Base-by-base conservation (phyloP, 2,329 filamentous ascomycete genomes). In the Monosporascus sp. region DNA sequence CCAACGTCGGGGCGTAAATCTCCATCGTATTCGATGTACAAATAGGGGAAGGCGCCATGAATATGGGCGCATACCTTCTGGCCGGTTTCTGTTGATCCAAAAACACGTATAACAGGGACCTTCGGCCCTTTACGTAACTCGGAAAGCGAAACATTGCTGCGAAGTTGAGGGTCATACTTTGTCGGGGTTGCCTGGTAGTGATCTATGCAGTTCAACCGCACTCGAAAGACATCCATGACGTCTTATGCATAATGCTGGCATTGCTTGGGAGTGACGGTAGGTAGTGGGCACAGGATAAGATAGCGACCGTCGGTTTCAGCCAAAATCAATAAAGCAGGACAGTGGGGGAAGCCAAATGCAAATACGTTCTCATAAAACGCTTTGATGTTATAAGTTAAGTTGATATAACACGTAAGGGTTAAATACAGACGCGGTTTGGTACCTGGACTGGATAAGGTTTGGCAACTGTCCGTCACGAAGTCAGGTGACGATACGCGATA, bases 61-160 rank as follows among this genome's bases (percentile, higher is more conserved):
- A 99, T 84, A 74, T 99, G 94, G 31, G 90, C 90, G 73, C 94
- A 97, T 17, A 97, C 90, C 67, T 95, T 97, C 72, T 97, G 92
- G 0, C 94, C 94, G 0, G 90, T 94, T 68, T 96, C 90, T 1
- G 93, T 97, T 3, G 91, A 86, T 1, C 94, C 94, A 72, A 97
- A 99, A 11, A 95, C 82, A 59, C 94, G 85, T 55, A 99, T 85
- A 11, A 97, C 83, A 0, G 94, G 93, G 0, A 97, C 85, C 59
- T 85, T 87, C 9, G 89, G 86, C 36, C 83, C 81, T 55, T 83
- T 85, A 57, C 78, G 74, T 55, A 80, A 72, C 63, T 85, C 79
- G 20, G 79, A 82, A 48, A 75, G 77, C 25, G 75, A 80, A 59
- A 83, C 74, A 67, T 83, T 81, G 61, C 83, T 84, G 57, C 87